Evolutionary conservation across 1,139 yeast species (phyloP).

Genomic region (Wickerhamomyces sp.): DNA sequence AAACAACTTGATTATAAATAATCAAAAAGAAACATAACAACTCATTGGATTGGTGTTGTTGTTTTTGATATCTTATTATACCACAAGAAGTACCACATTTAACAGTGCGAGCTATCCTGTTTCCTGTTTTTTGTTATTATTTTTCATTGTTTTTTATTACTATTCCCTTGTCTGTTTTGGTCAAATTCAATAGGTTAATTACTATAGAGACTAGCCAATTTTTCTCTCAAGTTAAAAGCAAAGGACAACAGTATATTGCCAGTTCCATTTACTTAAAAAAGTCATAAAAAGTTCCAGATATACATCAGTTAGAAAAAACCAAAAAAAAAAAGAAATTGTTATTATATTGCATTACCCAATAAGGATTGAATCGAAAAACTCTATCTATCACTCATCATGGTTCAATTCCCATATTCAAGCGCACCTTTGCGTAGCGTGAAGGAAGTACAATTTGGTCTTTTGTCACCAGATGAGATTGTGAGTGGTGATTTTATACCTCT

Average conservation of each 20-base stretch:
- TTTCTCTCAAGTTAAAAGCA: too few species aligned
- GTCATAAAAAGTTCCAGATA: too few species aligned
- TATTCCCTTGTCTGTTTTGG: neutral
- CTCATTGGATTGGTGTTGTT: conserved; percentile 18
- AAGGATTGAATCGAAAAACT: conserved; percentile 5
- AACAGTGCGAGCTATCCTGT: neutral
- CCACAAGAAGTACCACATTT: neutral
- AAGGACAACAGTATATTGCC: too few species aligned
- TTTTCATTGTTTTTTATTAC: neutral
- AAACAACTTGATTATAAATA: neutral
- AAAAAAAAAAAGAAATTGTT: neutral
- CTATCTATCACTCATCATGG: conserved; percentile 25
- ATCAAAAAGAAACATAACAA: conserved; percentile 2
- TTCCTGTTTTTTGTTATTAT: neutral
- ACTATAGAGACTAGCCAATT: neutral
- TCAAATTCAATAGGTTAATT: neutral
- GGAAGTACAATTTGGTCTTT: conserved; percentile 97
- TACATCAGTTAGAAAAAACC: neutral
- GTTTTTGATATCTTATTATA: neutral
- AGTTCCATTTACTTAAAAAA: too few species aligned
- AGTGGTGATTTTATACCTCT: conserved; percentile 18
- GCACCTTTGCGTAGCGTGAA: conserved; percentile 96
- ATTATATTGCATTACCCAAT: neutral
- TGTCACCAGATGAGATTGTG: conserved; percentile 93
- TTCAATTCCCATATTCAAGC: conserved; percentile 84